Conservation (phyloP, 2,329 filamentous ascomycete genomes). For the Nigrospora sphaerica region DNA sequence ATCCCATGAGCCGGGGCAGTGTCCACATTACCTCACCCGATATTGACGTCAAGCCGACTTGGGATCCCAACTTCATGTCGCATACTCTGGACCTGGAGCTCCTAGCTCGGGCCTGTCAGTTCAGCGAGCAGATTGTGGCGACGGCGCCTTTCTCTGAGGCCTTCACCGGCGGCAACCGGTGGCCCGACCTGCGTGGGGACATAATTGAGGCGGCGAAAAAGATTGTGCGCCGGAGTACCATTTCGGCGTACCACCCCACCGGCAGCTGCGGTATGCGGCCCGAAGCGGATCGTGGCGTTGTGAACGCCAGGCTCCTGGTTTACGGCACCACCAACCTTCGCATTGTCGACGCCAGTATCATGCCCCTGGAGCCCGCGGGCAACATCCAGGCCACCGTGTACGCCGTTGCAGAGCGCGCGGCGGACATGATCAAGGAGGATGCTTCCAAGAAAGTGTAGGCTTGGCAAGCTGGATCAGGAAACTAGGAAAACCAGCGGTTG, state of each 20-base stretch:
- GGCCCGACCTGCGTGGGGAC: constrained; percentile 22
- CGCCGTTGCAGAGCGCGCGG: constrained; percentile 11
- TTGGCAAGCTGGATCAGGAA: too few relatives aligned
- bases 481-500: too few relatives aligned
- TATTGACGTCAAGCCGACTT: constrained; percentile 33
- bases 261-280: constrained; percentile 33
- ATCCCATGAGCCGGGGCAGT: constrained; percentile 52
- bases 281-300: constrained; percentile 7
- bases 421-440: constrained; percentile 8
- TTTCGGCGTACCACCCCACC: constrained; percentile 37
- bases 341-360: constrained; percentile 10
- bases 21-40: constrained; percentile 46
- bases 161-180: constrained; percentile 28
- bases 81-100: constrained; percentile 49
- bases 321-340: constrained; percentile 8
- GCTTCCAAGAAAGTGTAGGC: too few relatives aligned
- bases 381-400: constrained; percentile 11
- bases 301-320: constrained; percentile 6
- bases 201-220: constrained; percentile 26
- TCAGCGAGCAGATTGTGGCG: constrained; percentile 27
- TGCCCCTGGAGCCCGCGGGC: constrained; percentile 9
- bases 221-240: constrained; percentile 24
- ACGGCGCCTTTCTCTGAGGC: constrained; percentile 32
- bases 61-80: constrained; percentile 49
- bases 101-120: constrained; percentile 34